Evolutionary conservation across 2,329 filamentous ascomycete genomes (phyloP), one percentile per base, ranked within the genome.

Genomic region (Geosmithia morbida): DNA sequence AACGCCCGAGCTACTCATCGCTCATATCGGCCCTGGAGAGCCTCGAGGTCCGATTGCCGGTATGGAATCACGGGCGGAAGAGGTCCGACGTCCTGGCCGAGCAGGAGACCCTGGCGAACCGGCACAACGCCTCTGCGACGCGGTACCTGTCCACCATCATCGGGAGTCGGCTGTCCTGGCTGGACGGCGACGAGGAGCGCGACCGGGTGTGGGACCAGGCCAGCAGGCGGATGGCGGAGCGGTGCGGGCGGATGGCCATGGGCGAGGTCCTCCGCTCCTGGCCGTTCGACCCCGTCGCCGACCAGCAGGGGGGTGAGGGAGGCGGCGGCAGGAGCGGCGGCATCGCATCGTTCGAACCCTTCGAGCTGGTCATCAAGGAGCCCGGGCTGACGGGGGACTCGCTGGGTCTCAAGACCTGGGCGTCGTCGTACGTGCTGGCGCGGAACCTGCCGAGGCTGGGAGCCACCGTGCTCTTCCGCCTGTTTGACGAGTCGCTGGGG

Each of bases 351-450:
- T 56, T 60, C 22, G 61, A 67, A 22, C 54, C 64, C 8, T 72
- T 88, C 54, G 73, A 81, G 43, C 68, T 98, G 46, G 72, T 75
- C 37, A 79, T 98, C 40, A 76, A 87, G 48, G 92, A 98, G 60
- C 92, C 92, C 2, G 81, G 88, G 1, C 70, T 97, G 48, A 94
- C 87, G 0, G 85, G 85, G 7, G 90, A 96, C 62, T 85, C 86
- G 50, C 71, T 97, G 17, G 92, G 92, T 1, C 74, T 94, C 61
- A 97, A 98, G 64, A 98, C 92, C 0, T 97, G 92, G 92, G 87
- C 85, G 1, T 90, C 88, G 0, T 90, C 88, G 0, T 94, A 88
- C 58, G 74, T 94, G 2, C 78, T 97, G 4, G 84, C 90, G 0
- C 83, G 78, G 54, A 79, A 85, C 20, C 74, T 97, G 22, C 68